A percentile compares a stretch with the other conserved stretches of the same genome.
Conservation (phyloP, 2,329 filamentous ascomycete species). For the Penicillium vulpinum region DNA sequence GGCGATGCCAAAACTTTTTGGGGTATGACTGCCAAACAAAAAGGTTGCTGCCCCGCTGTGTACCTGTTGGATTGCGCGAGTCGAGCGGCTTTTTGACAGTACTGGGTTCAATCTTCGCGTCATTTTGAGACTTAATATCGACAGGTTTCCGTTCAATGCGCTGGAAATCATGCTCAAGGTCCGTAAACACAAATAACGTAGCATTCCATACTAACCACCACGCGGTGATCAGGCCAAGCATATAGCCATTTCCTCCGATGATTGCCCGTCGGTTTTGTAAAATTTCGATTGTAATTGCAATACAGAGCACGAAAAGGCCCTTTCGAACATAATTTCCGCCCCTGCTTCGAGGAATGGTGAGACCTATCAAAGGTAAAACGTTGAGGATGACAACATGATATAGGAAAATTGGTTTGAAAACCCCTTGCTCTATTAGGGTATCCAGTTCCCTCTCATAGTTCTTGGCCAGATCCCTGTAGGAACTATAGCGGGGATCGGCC, state of each 20-base stretch:
- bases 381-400: constrained; percentile 35
- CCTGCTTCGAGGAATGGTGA: constrained; percentile 52
- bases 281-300: constrained; percentile 46
- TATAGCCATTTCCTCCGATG: constrained; percentile 54
- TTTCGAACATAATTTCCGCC: constrained; percentile 43
- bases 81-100: background rate
- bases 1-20: constrained; percentile 50
- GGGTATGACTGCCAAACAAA: constrained; percentile 59
- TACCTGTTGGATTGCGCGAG: background rate
- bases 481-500: constrained; percentile 26
- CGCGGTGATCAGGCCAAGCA: constrained; percentile 54
- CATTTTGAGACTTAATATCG: background rate
- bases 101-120: background rate
- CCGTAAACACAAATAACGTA: constrained; percentile 56
- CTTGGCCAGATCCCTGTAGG: constrained; percentile 31
- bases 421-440: constrained; percentile 27
- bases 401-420: constrained; percentile 37
- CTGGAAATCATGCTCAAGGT: constrained; percentile 56
- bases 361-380: constrained; percentile 47
- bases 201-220: constrained; percentile 58
- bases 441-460: constrained; percentile 27
- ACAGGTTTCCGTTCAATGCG: constrained; percentile 51
- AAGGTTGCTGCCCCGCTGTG: constrained; percentile 7
- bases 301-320: constrained; percentile 47
- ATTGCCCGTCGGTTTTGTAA: constrained; percentile 50